These are phyloP conservation scores for Lactifluus echinatus DNA, from an alignment of 768 basidiomycete species.

Conservation along the genomic window DNA sequence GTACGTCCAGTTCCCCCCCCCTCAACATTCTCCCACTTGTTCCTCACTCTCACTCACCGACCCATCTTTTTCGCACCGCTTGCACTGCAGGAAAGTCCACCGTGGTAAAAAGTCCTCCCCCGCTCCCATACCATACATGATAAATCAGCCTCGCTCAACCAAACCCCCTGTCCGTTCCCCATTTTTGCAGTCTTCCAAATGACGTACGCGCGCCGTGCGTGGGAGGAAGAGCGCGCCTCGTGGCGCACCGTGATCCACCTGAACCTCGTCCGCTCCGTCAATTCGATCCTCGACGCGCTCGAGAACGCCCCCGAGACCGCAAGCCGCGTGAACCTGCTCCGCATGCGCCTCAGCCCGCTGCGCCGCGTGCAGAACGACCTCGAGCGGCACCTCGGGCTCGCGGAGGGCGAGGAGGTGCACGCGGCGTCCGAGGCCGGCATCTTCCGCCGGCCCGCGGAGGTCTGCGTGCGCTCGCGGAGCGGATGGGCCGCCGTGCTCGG, in stretches of 20 bases:
- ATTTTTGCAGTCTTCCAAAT: conserved; percentile 13
- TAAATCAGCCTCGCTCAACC: background rate
- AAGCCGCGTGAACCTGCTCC: conserved; percentile 13
- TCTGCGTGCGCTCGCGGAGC: conserved; percentile 26
- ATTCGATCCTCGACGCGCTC: conserved; percentile 33
- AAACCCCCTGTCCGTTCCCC: no score
- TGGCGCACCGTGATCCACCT: conserved; percentile 76
- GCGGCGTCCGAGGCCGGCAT: background rate
- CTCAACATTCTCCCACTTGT: background rate
- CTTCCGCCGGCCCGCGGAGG: conserved; percentile 21
- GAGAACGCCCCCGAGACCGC: conserved; percentile 21
- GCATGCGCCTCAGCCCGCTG: conserved; percentile 19
- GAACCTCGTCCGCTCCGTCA: conserved; percentile 37
- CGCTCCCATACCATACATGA: background rate
- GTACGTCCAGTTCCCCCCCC: background rate
- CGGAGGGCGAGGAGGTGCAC: conserved; percentile 7
- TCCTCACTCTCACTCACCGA: no score
- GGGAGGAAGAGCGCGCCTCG: conserved; percentile 61
- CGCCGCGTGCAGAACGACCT: conserved; percentile 28
- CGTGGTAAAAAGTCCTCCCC: conserved; percentile 4
- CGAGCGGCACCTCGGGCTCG: conserved; percentile 6
- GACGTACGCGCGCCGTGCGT: conserved; percentile 23
- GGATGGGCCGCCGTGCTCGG: conserved; percentile 27
- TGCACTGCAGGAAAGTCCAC: conserved; percentile 4
- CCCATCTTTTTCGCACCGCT: no score